Evolutionary conservation across 1,284 basidiomycete genomes (phyloP).

Genomic region (Cerrena zonata): DNA sequence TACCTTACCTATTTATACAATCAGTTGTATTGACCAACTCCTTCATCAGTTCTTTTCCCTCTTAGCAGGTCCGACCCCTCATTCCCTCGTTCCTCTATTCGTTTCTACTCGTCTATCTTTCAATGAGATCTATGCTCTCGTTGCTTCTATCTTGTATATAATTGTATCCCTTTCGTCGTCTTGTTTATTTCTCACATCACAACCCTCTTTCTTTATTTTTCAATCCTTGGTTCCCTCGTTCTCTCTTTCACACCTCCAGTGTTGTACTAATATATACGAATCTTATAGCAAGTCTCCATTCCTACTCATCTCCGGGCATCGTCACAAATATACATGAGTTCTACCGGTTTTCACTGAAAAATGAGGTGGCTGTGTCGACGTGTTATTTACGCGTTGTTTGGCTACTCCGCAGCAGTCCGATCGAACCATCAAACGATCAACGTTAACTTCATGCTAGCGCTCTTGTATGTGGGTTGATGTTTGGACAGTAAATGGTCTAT

Average conservation of each 20-base stretch:
- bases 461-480: too few species aligned
- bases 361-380: too few species aligned
- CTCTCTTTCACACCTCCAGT: background rate
- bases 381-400: conserved; percentile 7
- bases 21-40: conserved; percentile 7
- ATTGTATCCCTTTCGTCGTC: background rate
- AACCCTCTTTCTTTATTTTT: background rate
- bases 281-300: too few species aligned
- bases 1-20: conserved; percentile 12
- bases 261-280: background rate
- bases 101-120: background rate
- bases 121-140: background rate
- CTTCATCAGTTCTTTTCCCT: background rate
- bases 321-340: too few species aligned
- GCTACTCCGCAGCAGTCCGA: background rate
- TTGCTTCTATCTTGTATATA: background rate
- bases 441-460: too few species aligned
- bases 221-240: background rate
- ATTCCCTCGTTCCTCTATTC: background rate
- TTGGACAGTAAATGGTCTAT: too few species aligned
- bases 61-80: background rate
- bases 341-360: too few species aligned
- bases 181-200: background rate
- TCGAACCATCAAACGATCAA: background rate
- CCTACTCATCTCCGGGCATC: too few species aligned